Conservation (phyloP, 495 filamentous ascomycete genomes). For the Pyrenula massariospora region DNA sequence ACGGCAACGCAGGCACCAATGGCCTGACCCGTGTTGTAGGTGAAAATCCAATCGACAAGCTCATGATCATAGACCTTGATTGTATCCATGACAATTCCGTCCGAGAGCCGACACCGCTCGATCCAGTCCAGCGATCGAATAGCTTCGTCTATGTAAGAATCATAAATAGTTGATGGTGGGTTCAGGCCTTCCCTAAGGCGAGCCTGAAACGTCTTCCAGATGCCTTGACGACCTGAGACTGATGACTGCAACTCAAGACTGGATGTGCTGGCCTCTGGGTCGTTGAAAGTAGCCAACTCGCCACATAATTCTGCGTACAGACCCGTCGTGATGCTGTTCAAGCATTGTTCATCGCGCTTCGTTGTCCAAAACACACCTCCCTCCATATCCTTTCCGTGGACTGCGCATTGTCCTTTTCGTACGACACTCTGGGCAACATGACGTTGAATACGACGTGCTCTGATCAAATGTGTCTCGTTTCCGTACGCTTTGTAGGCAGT, state of each 20-base stretch:
- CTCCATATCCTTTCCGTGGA: background rate
- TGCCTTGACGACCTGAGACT: background rate
- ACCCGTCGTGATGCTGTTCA: background rate
- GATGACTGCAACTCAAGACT: background rate
- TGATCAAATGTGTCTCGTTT: background rate
- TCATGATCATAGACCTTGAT: background rate
- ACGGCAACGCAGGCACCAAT: background rate
- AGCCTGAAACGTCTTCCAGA: background rate
- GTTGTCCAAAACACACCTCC: background rate
- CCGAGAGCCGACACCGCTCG: background rate
- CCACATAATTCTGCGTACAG: background rate
- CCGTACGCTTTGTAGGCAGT: background rate
- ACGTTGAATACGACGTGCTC: background rate
- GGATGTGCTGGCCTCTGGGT: background rate
- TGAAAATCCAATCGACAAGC: background rate
- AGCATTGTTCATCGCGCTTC: background rate
- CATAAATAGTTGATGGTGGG: background rate
- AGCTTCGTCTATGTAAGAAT: background rate
- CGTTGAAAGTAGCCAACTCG: background rate
- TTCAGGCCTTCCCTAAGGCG: background rate
- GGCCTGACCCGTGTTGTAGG: background rate
- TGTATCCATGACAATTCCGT: background rate
- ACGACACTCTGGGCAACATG: background rate
- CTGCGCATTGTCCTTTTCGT: background rate
- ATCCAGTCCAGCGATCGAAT: background rate